phyloP scores from a whole-genome alignment of 1,139 yeast genomes.

The Scheffersomyces stambukii region DNA sequence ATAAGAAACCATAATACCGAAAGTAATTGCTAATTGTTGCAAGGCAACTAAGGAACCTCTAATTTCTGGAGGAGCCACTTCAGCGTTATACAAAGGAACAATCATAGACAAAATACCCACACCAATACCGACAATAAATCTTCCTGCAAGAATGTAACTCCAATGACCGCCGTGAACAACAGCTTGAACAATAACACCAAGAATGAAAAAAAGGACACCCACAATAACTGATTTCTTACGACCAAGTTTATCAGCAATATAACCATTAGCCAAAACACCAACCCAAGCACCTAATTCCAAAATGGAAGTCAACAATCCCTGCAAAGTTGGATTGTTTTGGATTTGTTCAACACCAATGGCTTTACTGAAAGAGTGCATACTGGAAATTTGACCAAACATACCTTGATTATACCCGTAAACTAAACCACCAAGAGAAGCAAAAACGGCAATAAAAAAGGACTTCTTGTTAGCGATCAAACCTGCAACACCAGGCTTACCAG shows the following conservation, averaged over 20 bases:
- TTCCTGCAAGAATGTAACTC: constrained; percentile 20
- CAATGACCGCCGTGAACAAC: constrained; percentile 11
- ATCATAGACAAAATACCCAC: constrained; percentile 20
- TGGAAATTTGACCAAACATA: constrained; percentile 62
- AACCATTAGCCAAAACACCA: constrained; percentile 18
- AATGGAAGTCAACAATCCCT: constrained; percentile 21
- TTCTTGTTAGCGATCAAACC: constrained; percentile 6
- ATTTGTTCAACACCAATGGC: constrained; percentile 16
- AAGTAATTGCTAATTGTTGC: constrained; percentile 63
- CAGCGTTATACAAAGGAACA: constrained; percentile 19
- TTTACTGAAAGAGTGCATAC: constrained; percentile 26
- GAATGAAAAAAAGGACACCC: constrained; percentile 21
- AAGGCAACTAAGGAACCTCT: constrained; percentile 65
- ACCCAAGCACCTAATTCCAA: constrained; percentile 20
- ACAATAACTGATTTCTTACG: constrained; percentile 26
- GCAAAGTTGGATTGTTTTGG: constrained; percentile 16
- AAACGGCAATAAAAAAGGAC: constrained; percentile 13
- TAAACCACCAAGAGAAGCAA: constrained; percentile 20
- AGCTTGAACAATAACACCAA: constrained; percentile 36
- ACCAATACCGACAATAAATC: constrained; percentile 20
- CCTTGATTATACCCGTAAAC: constrained; percentile 77
- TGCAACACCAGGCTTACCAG: constrained; percentile 6
- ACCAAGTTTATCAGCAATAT: constrained; percentile 24
- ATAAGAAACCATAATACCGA: constrained; percentile 65
- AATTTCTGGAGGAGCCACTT: constrained; percentile 39